These are phyloP conservation scores for Caulochytrium protostelioides DNA, from an alignment of 371 early-diverging fungal genomes.

Conservation along the genomic window DNA sequence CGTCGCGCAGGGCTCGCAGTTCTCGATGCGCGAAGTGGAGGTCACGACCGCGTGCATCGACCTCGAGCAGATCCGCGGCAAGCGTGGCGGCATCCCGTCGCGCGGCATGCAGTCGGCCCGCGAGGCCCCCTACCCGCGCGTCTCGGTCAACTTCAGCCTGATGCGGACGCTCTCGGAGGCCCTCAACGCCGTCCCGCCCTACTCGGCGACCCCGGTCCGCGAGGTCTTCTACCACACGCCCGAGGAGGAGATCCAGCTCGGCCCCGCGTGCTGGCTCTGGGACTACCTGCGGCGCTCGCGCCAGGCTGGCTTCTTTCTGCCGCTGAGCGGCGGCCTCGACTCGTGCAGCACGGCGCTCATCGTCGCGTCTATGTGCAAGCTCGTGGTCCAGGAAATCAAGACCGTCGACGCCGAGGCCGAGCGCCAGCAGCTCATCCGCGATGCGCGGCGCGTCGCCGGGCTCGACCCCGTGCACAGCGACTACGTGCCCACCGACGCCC, in stretches of 20 bases:
- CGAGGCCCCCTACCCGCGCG: conserved; percentile 34
- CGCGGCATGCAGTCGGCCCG: conserved; percentile 57
- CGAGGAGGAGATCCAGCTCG: conserved; percentile 62
- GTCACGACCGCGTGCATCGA: conserved; percentile 79
- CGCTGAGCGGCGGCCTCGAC: conserved; percentile 91
- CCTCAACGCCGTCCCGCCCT: conserved; percentile 3
- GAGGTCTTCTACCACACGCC: conserved; percentile 14
- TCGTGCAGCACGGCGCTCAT: conserved; percentile 82
- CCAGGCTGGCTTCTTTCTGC: conserved; percentile 75
- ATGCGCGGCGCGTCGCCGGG: conserved; percentile 46
- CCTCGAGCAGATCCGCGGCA: conserved; percentile 66
- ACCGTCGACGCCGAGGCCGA: too few species aligned
- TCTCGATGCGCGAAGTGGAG: conserved; percentile 81
- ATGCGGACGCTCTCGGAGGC: conserved; percentile 24
- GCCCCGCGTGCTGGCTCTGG: conserved; percentile 98
- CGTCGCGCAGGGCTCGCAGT: conserved; percentile 78
- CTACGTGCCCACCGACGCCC: conserved; percentile 52
- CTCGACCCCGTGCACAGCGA: conserved; percentile 19
- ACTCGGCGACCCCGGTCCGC: conserved; percentile 5
- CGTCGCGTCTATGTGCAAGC: conserved; percentile 80
- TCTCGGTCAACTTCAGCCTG: conserved; percentile 31
- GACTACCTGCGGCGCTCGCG: conserved; percentile 86
- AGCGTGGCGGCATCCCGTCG: conserved; percentile 44
- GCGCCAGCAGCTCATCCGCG: conserved; percentile 43
- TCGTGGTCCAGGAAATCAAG: conserved; percentile 47